These are phyloP conservation scores for Vaccinium myrtillus DNA, from an alignment of 148 eudicot genomes.

Conservation along the genomic window DNA sequence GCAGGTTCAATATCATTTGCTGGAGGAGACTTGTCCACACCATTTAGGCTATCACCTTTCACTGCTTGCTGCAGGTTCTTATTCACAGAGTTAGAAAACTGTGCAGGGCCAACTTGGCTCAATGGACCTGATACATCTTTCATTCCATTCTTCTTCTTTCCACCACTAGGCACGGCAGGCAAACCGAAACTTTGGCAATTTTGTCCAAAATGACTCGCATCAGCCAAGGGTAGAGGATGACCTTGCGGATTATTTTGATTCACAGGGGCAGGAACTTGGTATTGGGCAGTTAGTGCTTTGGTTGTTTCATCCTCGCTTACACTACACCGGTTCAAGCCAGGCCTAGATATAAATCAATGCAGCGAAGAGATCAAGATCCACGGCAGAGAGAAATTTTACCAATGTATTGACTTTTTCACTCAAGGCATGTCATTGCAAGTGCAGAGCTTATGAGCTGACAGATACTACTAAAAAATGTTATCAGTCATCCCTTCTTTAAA, in stretches of 20 bases:
- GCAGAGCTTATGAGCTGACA: background rate
- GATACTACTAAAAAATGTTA: background rate
- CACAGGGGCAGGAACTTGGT: conserved; percentile 40
- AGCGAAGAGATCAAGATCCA: conserved; percentile 8
- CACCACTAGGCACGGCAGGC: conserved; percentile 28
- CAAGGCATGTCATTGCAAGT: conserved; percentile 6
- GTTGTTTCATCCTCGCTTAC: conserved; percentile 73
- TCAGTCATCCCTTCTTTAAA: background rate
- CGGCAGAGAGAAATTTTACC: conserved; percentile 1
- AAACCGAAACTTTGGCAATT: conserved; percentile 18
- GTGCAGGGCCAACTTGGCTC: conserved; percentile 33
- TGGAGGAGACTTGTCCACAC: conserved; percentile 32
- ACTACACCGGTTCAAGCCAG: conserved; percentile 79
- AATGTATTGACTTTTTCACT: background rate
- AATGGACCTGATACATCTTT: conserved; percentile 45
- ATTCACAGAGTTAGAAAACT: conserved; percentile 37
- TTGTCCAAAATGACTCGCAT: conserved; percentile 26
- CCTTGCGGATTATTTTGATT: conserved; percentile 32
- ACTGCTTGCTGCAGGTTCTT: conserved; percentile 35
- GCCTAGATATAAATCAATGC: conserved; percentile 44
- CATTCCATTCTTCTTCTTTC: conserved; percentile 42
- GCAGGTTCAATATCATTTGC: conserved; percentile 33
- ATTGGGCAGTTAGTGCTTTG: conserved; percentile 43
- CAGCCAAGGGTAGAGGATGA: conserved; percentile 39
- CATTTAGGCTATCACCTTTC: conserved; percentile 39